Evolutionary conservation across 768 basidiomycete genomes (phyloP), one percentile per base, ranked within the genome.

Genomic region (Trametes meyenii): DNA sequence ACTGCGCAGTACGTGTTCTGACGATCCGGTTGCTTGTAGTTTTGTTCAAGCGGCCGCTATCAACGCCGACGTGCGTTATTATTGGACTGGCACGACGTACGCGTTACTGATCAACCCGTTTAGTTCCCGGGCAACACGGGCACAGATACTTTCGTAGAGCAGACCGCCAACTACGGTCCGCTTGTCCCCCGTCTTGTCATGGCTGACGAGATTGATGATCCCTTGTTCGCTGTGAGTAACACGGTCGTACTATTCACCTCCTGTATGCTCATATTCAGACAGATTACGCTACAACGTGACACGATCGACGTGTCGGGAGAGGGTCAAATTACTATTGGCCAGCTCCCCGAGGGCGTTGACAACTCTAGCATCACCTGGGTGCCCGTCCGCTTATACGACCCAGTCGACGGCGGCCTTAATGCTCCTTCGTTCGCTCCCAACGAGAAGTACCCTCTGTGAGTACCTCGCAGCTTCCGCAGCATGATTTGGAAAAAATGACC

Each of bases 231-330:
- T 78, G 71, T 72, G 57, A 26, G 70, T 42, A 0, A 19, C 10
- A 2, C 38, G 2, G 10, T 19, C 13, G 14, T 5, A 23, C 14
- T 35, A 44, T 23, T 14, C 13, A 14, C 17, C 14, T 43, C 2
- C 19, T 11, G 12, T 26, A 50, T 29, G 16, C 26, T 16, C 12
- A 5, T 7, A 7, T 36, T 13, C 45, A 67, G 66, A 14, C 40
- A 71, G 69, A 78, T 92, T 23, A 79, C 85, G 0, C 75, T 93
- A 19, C 90, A 93, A 68, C 83, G 91, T 36, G 81, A 90, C 64
- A 77, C 83, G 0, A 74, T 90, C 21, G 83, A 89, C 50, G 75
- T 88, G 14, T 85, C 87, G 2, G 89, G 89, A 0, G 85, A 87
- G 55, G 90, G 90, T 2, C 71, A 83, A 61, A 72, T 92, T 39